Base-by-base conservation (phyloP, 2,329 filamentous ascomycete species). In the Helotiales sp. region DNA sequence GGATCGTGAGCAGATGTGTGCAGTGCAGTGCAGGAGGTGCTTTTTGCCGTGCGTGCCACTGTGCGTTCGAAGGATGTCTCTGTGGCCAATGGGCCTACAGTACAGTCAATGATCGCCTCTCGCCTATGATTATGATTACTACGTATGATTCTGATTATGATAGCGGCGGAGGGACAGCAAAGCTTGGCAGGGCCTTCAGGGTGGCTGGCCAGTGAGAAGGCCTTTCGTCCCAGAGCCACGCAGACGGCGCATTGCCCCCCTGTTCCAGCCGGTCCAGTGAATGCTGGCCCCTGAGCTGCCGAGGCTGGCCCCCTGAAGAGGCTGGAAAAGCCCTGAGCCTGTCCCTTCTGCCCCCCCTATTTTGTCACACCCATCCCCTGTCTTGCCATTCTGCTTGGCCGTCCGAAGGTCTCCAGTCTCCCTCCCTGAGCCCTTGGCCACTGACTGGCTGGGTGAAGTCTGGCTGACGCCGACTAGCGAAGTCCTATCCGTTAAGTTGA, bases 371-470 rank as follows among this genome's bases (percentile, higher is more conserved):
- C 20, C 7, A 0, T 6, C 22, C 57, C 57, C 40, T 45, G 57
- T 54, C 28, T 32, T n/a, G 47, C 59, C 32, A 57, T 62, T 24
- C 49, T 63, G 64, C 57, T 66, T 69, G 54, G 61, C 64, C 64
- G 64, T 67, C 61, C 57, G 64, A 67, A 69, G 55, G 62, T 45
- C 52, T 22, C 54, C 63, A 49, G 49, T 61, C 45, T 66, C 61
- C n/a, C n/a, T n/a, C n/a, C n/a, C n/a, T n/a, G n/a, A 4, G 62
- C 34, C 52, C 54, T 43, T 63, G 59, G 45, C 37, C 32, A 30
- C 32, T 58, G 24, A 64, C 61, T 69, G 61, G 64, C 59, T 64
- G 61, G 37, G n/a, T 49, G 63, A 55, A 26, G 55, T 32, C 57
- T 26, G 45, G 45, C 37, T 58, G 13, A 10, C 34, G 30, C 61